phyloP scores from a whole-genome alignment of 768 basidiomycete genomes.

The Rhizopogon vinicolor region DNA sequence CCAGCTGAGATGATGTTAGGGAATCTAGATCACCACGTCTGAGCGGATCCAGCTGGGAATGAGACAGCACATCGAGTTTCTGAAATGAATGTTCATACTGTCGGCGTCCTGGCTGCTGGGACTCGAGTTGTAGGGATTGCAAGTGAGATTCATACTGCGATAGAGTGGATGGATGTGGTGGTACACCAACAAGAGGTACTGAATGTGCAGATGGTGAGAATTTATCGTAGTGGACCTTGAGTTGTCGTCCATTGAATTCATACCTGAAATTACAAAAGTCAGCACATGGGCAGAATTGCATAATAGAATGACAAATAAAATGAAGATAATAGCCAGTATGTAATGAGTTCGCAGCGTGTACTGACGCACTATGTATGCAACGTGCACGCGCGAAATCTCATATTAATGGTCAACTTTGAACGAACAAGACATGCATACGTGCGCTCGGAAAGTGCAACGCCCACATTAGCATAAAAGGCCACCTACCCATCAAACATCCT shows the following conservation, averaged over 20 bases:
- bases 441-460: background rate
- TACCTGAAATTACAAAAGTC: slow-evolving; percentile 42
- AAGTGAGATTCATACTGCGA: slow-evolving; percentile 14
- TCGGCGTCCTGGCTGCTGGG: slow-evolving; percentile 10
- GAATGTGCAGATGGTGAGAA: slow-evolving; percentile 43
- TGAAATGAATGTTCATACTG: slow-evolving; percentile 10
- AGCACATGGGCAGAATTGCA: slow-evolving; percentile 3
- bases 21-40: slow-evolving; percentile 23
- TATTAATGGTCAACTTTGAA: background rate
- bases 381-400: background rate
- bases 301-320: background rate
- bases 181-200: slow-evolving; percentile 18
- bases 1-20: slow-evolving; percentile 21
- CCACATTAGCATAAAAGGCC: background rate
- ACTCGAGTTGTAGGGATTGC: background rate
- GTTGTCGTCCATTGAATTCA: slow-evolving; percentile 80
- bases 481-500: slow-evolving; percentile 88
- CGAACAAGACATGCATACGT: background rate
- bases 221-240: slow-evolving; percentile 93
- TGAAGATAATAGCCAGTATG: too few relatives aligned
- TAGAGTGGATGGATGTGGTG: slow-evolving; percentile 10
- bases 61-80: slow-evolving; percentile 12
- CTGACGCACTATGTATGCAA: background rate
- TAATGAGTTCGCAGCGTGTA: background rate
- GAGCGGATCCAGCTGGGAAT: slow-evolving; percentile 18